These are phyloP conservation scores for Halenospora varia DNA, from an alignment of 495 filamentous ascomycete genomes.

Conservation along the genomic window DNA sequence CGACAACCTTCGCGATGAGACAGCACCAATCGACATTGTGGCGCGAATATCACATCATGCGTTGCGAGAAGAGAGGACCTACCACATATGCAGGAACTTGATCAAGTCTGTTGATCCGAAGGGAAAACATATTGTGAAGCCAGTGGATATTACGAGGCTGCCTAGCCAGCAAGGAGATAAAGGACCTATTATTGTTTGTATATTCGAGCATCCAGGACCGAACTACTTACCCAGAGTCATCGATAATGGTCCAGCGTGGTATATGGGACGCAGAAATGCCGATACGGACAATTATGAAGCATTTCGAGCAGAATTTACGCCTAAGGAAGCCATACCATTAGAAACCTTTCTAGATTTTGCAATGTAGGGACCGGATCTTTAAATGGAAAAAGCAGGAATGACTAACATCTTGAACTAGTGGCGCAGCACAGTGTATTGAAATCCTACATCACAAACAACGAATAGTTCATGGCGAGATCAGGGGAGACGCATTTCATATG, in stretches of 20 bases:
- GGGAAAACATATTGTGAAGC: slow-evolving; percentile 67
- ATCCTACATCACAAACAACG: slow-evolving; percentile 79
- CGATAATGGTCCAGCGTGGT: slow-evolving; percentile 62
- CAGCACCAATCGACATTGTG: slow-evolving; percentile 42
- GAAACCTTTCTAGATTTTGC: slow-evolving; percentile 81
- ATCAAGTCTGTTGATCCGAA: slow-evolving; percentile 68
- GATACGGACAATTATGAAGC: slow-evolving; percentile 10
- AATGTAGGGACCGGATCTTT: too few species aligned
- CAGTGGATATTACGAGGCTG: slow-evolving; percentile 68
- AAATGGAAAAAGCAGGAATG: too few species aligned
- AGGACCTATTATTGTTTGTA: slow-evolving; percentile 62
- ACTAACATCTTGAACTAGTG: slow-evolving; percentile 26
- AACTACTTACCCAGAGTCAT: slow-evolving; percentile 68
- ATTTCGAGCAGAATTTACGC: slow-evolving; percentile 20
- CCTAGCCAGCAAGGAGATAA: slow-evolving; percentile 59
- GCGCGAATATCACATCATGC: slow-evolving; percentile 76
- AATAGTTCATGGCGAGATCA: slow-evolving; percentile 81
- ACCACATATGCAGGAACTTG: slow-evolving; percentile 70
- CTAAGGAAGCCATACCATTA: slow-evolving; percentile 60
- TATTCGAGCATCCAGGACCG: slow-evolving; percentile 72
- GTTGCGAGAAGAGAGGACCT: slow-evolving; percentile 78
- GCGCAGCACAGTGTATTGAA: slow-evolving; percentile 78
- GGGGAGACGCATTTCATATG: slow-evolving; percentile 85
- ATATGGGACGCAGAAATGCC: slow-evolving; percentile 11
- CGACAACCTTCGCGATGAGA: slow-evolving; percentile 24